A percentile compares a stretch with the other conserved stretches of the same genome.
phyloP scores from a whole-genome alignment of 768 basidiomycete genomes.

The Naganishia onofrii region DNA sequence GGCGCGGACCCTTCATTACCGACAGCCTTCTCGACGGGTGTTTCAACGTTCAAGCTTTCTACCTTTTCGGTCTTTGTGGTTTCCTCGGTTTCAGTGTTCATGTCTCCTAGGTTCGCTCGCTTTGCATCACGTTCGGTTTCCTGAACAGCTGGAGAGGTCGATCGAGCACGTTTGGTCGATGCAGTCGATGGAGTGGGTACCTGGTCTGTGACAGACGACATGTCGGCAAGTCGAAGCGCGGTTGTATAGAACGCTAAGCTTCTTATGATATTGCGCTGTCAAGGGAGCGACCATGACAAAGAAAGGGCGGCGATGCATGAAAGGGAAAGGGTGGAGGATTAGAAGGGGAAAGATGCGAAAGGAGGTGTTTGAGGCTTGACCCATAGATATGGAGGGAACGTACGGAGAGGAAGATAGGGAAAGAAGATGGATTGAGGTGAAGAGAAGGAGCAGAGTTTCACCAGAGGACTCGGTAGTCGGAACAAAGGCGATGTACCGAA shows the following conservation, averaged over 20 bases:
- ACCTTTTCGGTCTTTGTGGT: not conserved
- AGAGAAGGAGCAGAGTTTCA: not conserved
- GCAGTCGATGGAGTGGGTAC: constrained; percentile 21
- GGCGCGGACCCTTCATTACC: not conserved
- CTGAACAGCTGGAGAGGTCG: constrained; percentile 10
- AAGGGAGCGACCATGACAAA: not conserved
- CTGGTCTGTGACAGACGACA: constrained; percentile 6
- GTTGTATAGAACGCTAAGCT: not conserved
- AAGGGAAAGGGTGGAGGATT: constrained; percentile 22
- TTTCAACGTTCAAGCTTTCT: not conserved
- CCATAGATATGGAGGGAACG: constrained; percentile 15
- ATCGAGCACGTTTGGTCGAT: constrained; percentile 29
- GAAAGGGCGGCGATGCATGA: constrained; percentile 11
- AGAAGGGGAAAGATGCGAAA: constrained; percentile 13
- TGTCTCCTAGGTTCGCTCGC: constrained; percentile 11
- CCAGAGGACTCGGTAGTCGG: not conserved
- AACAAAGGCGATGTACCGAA: not conserved
- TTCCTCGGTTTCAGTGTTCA: constrained; percentile 7
- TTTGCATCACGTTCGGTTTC: constrained; percentile 25
- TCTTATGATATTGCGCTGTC: not conserved
- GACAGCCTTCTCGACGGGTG: not conserved
- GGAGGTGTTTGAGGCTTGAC: not conserved
- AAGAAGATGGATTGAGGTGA: not conserved
- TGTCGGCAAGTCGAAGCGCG: not conserved
- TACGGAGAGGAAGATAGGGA: constrained; percentile 7